These are phyloP conservation scores for Penicillium psychrofluorescens DNA, from an alignment of 495 filamentous ascomycete species.

Conservation along the genomic window DNA sequence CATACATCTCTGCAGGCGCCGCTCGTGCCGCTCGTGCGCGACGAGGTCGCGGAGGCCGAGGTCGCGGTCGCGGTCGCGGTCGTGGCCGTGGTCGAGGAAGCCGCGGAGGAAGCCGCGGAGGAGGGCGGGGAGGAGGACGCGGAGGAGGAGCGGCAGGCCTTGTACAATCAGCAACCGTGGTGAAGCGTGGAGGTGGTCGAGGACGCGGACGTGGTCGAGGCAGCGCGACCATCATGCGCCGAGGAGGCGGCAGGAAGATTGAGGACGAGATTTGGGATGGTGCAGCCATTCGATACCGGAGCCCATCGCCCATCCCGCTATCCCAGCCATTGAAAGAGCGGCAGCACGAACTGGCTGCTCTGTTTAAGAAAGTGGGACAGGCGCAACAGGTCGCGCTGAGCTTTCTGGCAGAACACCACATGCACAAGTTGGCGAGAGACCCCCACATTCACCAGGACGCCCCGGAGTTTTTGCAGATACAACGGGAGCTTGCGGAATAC, in stretches of 20 bases:
- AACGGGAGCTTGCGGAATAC: conserved; percentile 12
- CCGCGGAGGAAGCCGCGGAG: conserved; percentile 12
- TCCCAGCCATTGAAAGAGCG: conserved; percentile 32
- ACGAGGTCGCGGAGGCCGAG: conserved; percentile 23
- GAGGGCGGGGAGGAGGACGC: conserved; percentile 5
- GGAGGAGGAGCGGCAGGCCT: conserved; percentile 10
- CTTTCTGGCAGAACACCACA: conserved; percentile 30
- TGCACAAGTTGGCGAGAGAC: conserved; percentile 30
- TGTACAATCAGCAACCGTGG: not conserved
- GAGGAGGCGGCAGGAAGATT: conserved; percentile 15
- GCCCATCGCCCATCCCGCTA: conserved; percentile 27
- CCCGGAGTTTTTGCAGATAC: conserved; percentile 31
- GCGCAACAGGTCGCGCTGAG: conserved; percentile 32
- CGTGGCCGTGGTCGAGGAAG: conserved; percentile 31
- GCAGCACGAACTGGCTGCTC: conserved; percentile 32
- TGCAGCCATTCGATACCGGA: conserved; percentile 22
- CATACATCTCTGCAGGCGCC: conserved; percentile 1
- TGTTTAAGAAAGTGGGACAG: conserved; percentile 37
- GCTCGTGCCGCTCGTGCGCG: conserved; percentile 22
- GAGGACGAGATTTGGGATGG: conserved; percentile 28
- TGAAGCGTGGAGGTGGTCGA: conserved; percentile 17
- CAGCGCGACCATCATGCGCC: not conserved
- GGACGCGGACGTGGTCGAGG: conserved; percentile 17
- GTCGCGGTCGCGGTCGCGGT: conserved; percentile 22
- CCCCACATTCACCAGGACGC: conserved; percentile 36